These are phyloP conservation scores for Cercospora canescens DNA, from an alignment of 2,329 filamentous ascomycete species.

Conservation along the genomic window DNA sequence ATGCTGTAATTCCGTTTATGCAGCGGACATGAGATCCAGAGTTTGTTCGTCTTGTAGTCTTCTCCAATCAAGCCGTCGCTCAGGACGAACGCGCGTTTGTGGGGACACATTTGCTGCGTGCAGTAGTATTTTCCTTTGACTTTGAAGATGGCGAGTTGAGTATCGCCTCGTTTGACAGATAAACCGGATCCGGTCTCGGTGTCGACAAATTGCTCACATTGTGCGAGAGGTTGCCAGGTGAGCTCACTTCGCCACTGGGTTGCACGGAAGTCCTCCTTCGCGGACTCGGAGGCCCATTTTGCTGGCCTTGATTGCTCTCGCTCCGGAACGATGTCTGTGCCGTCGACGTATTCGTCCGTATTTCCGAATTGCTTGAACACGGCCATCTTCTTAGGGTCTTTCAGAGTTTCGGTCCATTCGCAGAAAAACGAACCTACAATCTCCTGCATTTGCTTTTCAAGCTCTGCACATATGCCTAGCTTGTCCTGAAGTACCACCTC, in stretches of 20 bases:
- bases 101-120: conserved; percentile 92
- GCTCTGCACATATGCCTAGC: conserved; percentile 78
- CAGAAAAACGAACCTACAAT: conserved; percentile 84
- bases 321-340: conserved; percentile 69
- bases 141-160: conserved; percentile 84
- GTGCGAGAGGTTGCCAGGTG: conserved; percentile 78
- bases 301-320: conserved; percentile 72
- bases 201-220: conserved; percentile 67
- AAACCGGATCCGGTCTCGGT: conserved; percentile 72
- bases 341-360: conserved; percentile 67
- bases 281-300: conserved; percentile 72
- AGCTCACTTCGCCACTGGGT: conserved; percentile 64
- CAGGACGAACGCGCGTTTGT: conserved; percentile 87
- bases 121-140: conserved; percentile 79
- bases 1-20: conserved; percentile 91
- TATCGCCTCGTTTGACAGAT: conserved; percentile 82
- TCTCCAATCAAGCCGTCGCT: conserved; percentile 82
- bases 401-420: conserved; percentile 85
- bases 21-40: conserved; percentile 85
- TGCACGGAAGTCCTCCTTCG: conserved; percentile 70
- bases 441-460: conserved; percentile 85
- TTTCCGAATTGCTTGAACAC: conserved; percentile 84
- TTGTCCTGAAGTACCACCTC: conserved; percentile 83
- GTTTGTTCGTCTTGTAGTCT: conserved; percentile 57
- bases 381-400: conserved; percentile 64